Conservation (phyloP, 495 filamentous ascomycete genomes). For the Aspergillus carlsbadensis region DNA sequence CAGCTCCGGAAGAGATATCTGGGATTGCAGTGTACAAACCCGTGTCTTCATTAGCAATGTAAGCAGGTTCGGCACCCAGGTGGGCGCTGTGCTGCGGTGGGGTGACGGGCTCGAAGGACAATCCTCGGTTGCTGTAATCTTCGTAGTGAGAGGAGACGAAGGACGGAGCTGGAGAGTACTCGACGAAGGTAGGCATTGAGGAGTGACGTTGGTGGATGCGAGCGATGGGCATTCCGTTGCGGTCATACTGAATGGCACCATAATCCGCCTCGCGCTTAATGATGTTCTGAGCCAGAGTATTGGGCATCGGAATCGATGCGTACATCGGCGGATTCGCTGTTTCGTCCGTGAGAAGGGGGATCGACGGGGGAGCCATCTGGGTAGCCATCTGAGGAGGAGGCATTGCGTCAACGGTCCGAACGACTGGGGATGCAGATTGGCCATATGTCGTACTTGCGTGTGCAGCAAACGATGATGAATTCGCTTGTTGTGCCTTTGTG, state of each 20-base stretch:
- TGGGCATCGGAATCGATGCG: slow-evolving; percentile 61
- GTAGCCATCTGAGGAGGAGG: slow-evolving; percentile 76
- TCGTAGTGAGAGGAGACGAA: slow-evolving; percentile 96
- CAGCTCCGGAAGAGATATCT: slow-evolving; percentile 58
- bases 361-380: slow-evolving; percentile 64
- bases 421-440: slow-evolving; percentile 79
- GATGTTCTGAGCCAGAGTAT: slow-evolving; percentile 61
- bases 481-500: slow-evolving; percentile 98
- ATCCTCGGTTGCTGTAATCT: slow-evolving; percentile 93
- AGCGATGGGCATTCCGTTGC: slow-evolving; percentile 80
- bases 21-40: slow-evolving; percentile 93
- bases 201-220: slow-evolving; percentile 87
- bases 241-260: slow-evolving; percentile 77
- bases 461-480: slow-evolving; percentile 90
- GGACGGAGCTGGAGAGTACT: slow-evolving; percentile 96
- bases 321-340: slow-evolving; percentile 73
- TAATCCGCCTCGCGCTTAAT: slow-evolving; percentile 85
- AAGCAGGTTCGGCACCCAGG: slow-evolving; percentile 83
- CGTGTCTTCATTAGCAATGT: slow-evolving; percentile 96
- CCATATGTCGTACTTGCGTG: slow-evolving; percentile 76
- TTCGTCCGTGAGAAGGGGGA: slow-evolving; percentile 81
- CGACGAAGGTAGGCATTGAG: slow-evolving; percentile 95
- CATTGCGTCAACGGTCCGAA: slow-evolving; percentile 88
- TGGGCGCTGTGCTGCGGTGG: slow-evolving; percentile 84
- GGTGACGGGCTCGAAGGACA: slow-evolving; percentile 95